phyloP scores from a whole-genome alignment of 2,329 filamentous ascomycete species.

The Pestalotiopsis sp. region DNA sequence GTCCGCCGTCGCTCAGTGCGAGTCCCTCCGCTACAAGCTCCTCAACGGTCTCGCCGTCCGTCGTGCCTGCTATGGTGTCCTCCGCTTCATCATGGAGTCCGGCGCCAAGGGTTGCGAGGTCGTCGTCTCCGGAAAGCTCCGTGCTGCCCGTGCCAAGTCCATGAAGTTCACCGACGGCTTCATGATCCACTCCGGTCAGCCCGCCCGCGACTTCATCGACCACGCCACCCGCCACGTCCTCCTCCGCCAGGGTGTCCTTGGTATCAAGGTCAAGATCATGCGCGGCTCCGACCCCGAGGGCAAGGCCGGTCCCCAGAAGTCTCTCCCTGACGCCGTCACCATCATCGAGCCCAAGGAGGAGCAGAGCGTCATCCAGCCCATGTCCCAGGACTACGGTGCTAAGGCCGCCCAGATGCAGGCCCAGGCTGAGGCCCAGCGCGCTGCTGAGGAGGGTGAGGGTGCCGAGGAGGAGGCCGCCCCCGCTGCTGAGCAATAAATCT shows the following conservation, averaged over 20 bases:
- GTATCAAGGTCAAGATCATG: conserved; percentile 99
- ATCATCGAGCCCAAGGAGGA: conserved; percentile 99
- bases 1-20: conserved; percentile 99
- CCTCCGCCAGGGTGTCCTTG: conserved; percentile 98
- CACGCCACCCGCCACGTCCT: conserved; percentile 98
- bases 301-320: conserved; percentile 97
- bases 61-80: conserved; percentile 99
- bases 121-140: conserved; percentile 98
- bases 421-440: conserved; percentile 62
- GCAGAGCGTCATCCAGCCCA: conserved; percentile 89
- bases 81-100: conserved; percentile 99
- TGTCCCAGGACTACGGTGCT: conserved; percentile 97
- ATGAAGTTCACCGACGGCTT: conserved; percentile 99
- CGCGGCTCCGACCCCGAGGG: conserved; percentile 98
- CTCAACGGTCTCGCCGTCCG: conserved; percentile 99
- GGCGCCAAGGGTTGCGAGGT: conserved; percentile 99
- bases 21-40: conserved; percentile 99
- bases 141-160: conserved; percentile 98
- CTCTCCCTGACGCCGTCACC: conserved; percentile 96
- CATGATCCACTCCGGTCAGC: conserved; percentile 99
- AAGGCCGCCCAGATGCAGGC: conserved; percentile 74
- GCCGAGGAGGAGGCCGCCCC: conserved; percentile 51
- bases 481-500: conserved; percentile 45
- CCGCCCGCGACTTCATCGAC: conserved; percentile 99
- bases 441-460: conserved; percentile 49